Percentiles rank a stretch among this genome's conserved stretches.
Conservation (phyloP, 306 rosid genomes). For the Astragalus glycyphyllos region DNA sequence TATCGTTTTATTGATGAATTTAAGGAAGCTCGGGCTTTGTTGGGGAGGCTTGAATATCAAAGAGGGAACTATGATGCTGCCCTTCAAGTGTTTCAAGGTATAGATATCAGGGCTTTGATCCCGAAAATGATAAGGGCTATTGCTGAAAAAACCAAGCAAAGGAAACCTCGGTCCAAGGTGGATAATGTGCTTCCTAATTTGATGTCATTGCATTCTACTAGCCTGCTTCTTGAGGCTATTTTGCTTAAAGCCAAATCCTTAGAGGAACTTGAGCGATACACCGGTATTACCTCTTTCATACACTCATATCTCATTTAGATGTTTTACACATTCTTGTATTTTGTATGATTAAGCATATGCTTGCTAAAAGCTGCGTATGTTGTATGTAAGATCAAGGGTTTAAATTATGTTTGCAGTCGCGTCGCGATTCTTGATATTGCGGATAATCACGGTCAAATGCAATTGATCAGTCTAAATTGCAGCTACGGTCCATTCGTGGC, state of each 20-base stretch:
- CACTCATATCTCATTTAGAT: slow-evolving; percentile 20
- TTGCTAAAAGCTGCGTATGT: slow-evolving; percentile 25
- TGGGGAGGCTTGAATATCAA: slow-evolving; percentile 96
- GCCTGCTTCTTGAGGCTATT: slow-evolving; percentile 91
- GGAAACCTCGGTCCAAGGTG: slow-evolving; percentile 61
- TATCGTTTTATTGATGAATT: slow-evolving; percentile 19
- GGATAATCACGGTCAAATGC: too few relatives aligned
- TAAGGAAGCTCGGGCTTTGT: slow-evolving; percentile 93
- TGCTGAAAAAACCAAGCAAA: slow-evolving; percentile 63
- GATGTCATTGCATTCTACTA: slow-evolving; percentile 96
- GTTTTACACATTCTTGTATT: slow-evolving; percentile 19
- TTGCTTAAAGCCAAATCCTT: slow-evolving; percentile 86
- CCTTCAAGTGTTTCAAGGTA: slow-evolving; percentile 91
- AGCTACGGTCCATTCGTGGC: too few relatives aligned
- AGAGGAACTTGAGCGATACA: slow-evolving; percentile 70
- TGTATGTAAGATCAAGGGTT: background rate
- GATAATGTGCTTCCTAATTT: slow-evolving; percentile 55
- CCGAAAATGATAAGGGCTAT: slow-evolving; percentile 83
- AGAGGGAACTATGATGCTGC: slow-evolving; percentile 91
- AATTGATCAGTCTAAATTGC: too few relatives aligned
- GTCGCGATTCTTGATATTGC: too few relatives aligned
- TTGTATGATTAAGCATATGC: slow-evolving; percentile 35
- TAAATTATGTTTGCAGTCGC: too few relatives aligned
- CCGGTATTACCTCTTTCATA: slow-evolving; percentile 53
- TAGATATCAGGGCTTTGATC: slow-evolving; percentile 64